Evolutionary conservation across 106 monocot species (phyloP).

Genomic region (Chionographis japonica): DNA sequence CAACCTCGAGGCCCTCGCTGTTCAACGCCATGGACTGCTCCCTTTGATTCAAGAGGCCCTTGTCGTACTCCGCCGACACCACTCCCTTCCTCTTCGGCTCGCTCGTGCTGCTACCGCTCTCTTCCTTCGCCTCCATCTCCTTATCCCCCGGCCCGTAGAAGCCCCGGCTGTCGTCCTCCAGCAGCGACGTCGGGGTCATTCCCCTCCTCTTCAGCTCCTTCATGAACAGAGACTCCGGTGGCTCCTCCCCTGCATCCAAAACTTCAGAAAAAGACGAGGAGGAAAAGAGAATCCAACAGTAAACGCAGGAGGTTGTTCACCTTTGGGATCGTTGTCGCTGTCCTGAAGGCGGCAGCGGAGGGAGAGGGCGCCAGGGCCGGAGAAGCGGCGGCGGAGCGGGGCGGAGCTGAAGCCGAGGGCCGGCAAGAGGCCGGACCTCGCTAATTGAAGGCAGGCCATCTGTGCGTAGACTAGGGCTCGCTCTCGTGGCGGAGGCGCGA

Average conservation of each 20-base stretch:
- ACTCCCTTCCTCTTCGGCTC: slow-evolving; percentile 22
- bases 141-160: neutral
- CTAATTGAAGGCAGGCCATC: slow-evolving; percentile 32
- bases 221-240: slow-evolving; percentile 80
- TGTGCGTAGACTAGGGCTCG: no score
- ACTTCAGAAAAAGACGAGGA: neutral
- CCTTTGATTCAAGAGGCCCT: slow-evolving; percentile 24
- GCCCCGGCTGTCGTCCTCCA: slow-evolving; percentile 31
- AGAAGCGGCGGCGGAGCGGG: slow-evolving; percentile 1
- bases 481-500: no score
- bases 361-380: neutral
- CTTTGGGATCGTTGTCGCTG: slow-evolving; percentile 15
- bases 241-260: slow-evolving; percentile 45
- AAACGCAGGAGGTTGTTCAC: slow-evolving; percentile 10
- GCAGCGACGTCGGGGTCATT: slow-evolving; percentile 50
- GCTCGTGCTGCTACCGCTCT: slow-evolving; percentile 5
- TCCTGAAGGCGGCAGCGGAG: slow-evolving; percentile 37
- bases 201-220: slow-evolving; percentile 92
- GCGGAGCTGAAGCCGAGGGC: slow-evolving; percentile 7
- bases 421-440: slow-evolving; percentile 15
- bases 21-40: slow-evolving; percentile 59
- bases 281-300: neutral
- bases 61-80: slow-evolving; percentile 20
- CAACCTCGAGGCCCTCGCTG: slow-evolving; percentile 72
- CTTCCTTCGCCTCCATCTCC: slow-evolving; percentile 14